Base-by-base conservation (phyloP, 2,329 filamentous ascomycete genomes). In the Xylariaceae sp. region DNA sequence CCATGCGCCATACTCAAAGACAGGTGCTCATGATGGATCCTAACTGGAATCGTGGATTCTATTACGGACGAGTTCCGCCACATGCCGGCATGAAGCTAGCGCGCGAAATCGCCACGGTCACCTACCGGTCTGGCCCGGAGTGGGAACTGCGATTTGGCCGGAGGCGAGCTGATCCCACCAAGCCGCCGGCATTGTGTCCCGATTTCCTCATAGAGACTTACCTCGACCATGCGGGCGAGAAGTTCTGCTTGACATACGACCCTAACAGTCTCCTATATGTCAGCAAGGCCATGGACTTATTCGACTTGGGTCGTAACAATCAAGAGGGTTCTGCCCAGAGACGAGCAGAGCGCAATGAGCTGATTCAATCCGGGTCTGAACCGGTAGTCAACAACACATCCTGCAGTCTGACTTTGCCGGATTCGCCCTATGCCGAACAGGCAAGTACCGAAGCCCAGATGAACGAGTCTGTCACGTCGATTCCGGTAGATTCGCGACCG, bases 1-100 rank as follows among this genome's bases (percentile, higher is more conserved):
- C 94, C 39, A 97, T 99, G 93, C 87, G 94, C 56, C 94, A 99
- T 75, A 96, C 93, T 0, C 94, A 99, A 75, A 87, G 94, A 34
- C 94, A 97, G 77, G 94, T 97, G 0, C 82, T 99, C 52, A 97
- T 99, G 92, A 97, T 97, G 88, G 94, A 99, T 70, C 92, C 92
- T 2, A 92, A 96, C 70, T 99, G 94, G 94, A 90, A 90, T 66
- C 86, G 94, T 42, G 94, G 94, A 1, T 96, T 93, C 77, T 97
- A 97, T 79, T 96, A 96, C 72, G 88, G 87, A 69, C 78, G 80
- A 48, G 86, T 99, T 5, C 94, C 94, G 1, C 94, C 94, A 0
- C 94, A 99, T 71, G 87, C 89, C 0, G 94, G 94, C 53, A 97
- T 99, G 93, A 99, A 99, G 76, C 87, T 99, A 5, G 93, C 94